Conservation (phyloP, 805 yeast species). For the Starmerella potacharoeniae region DNA sequence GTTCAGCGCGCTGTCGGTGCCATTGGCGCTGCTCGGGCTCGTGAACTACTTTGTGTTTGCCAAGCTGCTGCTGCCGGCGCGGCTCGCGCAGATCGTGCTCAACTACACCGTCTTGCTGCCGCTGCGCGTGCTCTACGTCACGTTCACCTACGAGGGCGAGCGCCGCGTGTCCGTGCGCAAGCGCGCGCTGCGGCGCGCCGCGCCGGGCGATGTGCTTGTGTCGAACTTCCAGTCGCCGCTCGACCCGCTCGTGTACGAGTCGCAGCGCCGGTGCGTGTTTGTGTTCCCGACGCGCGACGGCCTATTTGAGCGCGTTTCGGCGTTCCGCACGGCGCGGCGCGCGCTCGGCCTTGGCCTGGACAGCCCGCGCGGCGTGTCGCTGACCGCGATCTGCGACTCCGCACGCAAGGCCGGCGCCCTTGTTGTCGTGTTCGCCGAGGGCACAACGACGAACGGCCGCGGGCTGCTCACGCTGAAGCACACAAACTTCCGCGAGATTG, state of each 20-base stretch:
- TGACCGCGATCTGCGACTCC: conserved; percentile 15
- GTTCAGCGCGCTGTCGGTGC: conserved; percentile 69
- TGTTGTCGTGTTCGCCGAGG: conserved; percentile 58
- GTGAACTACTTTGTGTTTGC: conserved; percentile 9
- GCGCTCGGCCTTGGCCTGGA: conserved; percentile 15
- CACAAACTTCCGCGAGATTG: conserved; percentile 20
- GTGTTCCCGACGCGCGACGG: conserved; percentile 35
- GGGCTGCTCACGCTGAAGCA: conserved; percentile 50
- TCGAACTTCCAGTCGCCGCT: conserved; percentile 50
- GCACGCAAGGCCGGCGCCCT: conserved; percentile 33
- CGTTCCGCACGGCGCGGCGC: conserved; percentile 15
- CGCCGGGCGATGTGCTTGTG: conserved; percentile 40
- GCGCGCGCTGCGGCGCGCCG: conserved; percentile 21
- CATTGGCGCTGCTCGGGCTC: conserved; percentile 67
- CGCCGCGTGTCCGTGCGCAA: conserved; percentile 31
- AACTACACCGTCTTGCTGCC: conserved; percentile 10
- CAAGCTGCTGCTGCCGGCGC: conserved; percentile 9
- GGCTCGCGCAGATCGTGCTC: conserved; percentile 8
- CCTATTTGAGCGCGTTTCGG: conserved; percentile 17
- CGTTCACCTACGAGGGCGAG: conserved; percentile 41
- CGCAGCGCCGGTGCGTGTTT: conserved; percentile 22
- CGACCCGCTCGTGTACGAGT: conserved; percentile 36
- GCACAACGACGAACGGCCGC: conserved; percentile 76
- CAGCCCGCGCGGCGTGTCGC: conserved; percentile 2
- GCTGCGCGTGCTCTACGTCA: conserved; percentile 17